A percentile compares a stretch with the other conserved stretches of the same genome.
Conservation (phyloP, 768 basidiomycete genomes). For the Leucocoprinus leucothites region DNA sequence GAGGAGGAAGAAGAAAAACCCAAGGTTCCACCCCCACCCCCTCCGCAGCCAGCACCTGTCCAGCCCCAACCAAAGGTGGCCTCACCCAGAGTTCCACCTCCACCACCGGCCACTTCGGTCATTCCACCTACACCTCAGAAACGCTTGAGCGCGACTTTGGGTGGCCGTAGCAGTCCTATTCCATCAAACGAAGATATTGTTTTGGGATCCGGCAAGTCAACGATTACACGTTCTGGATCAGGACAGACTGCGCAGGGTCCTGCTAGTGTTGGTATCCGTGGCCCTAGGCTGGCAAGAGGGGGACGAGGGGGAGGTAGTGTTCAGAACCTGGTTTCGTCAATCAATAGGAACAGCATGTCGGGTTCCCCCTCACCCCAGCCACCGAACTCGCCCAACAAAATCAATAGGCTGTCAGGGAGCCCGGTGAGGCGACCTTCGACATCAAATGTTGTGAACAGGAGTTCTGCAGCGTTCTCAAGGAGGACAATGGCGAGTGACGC, state of each 20-base stretch:
- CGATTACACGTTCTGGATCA: constrained; percentile 49
- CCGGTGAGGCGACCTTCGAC: constrained; percentile 41
- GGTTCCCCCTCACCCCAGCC: constrained; percentile 28
- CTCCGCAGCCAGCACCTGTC: neutral
- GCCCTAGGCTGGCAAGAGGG: constrained; percentile 40
- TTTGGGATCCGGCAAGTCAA: constrained; percentile 32
- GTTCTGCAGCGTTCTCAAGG: constrained; percentile 52
- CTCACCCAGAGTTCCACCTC: constrained; percentile 16
- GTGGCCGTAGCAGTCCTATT: constrained; percentile 28
- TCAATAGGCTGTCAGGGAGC: constrained; percentile 48
- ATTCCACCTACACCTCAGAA: constrained; percentile 53
- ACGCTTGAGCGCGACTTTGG: constrained; percentile 33
- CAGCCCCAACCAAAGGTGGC: neutral
- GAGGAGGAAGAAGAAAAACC: constrained; percentile 3
- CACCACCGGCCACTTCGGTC: constrained; percentile 38
- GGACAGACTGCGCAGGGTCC: constrained; percentile 20
- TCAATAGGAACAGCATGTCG: constrained; percentile 48
- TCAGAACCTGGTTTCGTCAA: constrained; percentile 51
- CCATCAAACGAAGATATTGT: constrained; percentile 28
- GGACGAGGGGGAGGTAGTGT: constrained; percentile 47
- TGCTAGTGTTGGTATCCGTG: constrained; percentile 18
- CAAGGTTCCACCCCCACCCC: constrained; percentile 7
- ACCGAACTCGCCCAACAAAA: constrained; percentile 28
- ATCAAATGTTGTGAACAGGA: constrained; percentile 47
- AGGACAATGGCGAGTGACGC: constrained; percentile 84